Evolutionary conservation across 192 early-diverging fungal species (phyloP), one percentile per base, ranked within the genome.

Genomic region (Backusella westeae): DNA sequence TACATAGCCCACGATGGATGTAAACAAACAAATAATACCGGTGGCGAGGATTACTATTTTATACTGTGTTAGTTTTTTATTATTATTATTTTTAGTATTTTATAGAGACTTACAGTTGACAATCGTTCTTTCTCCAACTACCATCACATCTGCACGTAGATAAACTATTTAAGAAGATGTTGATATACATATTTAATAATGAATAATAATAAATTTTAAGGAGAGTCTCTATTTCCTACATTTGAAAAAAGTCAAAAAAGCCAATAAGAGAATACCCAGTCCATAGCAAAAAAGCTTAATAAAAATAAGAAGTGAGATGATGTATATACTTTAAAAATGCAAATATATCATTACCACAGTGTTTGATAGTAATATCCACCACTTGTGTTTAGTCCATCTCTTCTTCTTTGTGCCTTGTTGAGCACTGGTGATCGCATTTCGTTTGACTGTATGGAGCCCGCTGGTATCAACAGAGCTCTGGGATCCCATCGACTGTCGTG

Each of bases 341-440:
- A 10, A 39, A 39, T 35, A 4, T 19, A 15, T 49, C 8, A 6
- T 82, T 82, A 87, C 84, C 26, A 86, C 21, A 10, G 82, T 86
- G 46, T 88, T 88, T 3, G 87, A 74, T 29, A 85, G 21, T 6
- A 88, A 78, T 9, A 88, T 53, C 52, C 82, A 74, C 69, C 79
- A 74, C 29, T 88, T 88, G 38, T 85, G 85, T 10, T 69, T 36
- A 0, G 87, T 88, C 87, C 87, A 88, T 35, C 82, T 75, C 34
- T 70, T 69, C 21, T 38, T 53, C 19, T 68, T 76, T 34, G 42
- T 71, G 6, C 10, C 38, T 39, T 39, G 38, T 9, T 39, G 38
- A 10, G 10, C 9, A 8, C 38, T 39, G 32, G 73, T 72, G 34
- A 76, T 56, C 0, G 53, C 35, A 44, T 66, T 80, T 34, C 78